A percentile compares a stretch with the other conserved stretches of the same genome.
Evolutionary conservation across 768 basidiomycete species (phyloP).

Genomic region (Sporobolomyces phaffii): DNA sequence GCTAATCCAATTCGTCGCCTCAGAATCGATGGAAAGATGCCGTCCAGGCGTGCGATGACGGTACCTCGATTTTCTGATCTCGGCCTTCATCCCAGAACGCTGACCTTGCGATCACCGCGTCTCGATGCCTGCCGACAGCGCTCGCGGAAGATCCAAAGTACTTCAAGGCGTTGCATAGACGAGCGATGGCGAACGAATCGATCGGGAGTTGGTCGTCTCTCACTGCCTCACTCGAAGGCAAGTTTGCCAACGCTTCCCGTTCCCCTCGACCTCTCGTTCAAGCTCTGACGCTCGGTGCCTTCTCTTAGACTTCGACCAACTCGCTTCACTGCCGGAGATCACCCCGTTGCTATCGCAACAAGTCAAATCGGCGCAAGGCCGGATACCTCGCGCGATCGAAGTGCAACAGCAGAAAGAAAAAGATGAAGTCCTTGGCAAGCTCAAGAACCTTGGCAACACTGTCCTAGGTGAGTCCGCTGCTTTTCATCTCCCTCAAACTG

Average conservation of each 20-base stretch:
- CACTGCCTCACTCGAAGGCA: conserved; percentile 76
- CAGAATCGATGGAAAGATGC: conserved; percentile 55
- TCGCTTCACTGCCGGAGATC: conserved; percentile 62
- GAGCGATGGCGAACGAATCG: conserved; percentile 77
- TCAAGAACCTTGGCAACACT: conserved; percentile 87
- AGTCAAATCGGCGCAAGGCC: conserved; percentile 53
- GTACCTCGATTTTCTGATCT: conserved; percentile 45
- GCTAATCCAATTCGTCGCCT: too few species aligned
- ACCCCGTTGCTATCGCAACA: conserved; percentile 54
- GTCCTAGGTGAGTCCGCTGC: conserved; percentile 60
- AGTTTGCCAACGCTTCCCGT: conserved; percentile 8
- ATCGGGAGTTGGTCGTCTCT: conserved; percentile 78
- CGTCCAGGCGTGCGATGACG: conserved; percentile 72
- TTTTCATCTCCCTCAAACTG: neutral
- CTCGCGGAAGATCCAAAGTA: conserved; percentile 79
- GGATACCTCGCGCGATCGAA: conserved; percentile 64
- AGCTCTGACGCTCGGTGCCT: neutral
- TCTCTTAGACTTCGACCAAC: conserved; percentile 64
- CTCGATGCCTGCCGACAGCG: conserved; percentile 52
- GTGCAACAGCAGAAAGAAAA: conserved; percentile 78
- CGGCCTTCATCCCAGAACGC: too few species aligned
- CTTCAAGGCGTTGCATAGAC: conserved; percentile 77
- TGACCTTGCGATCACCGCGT: too few species aligned
- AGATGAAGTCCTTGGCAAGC: conserved; percentile 81
- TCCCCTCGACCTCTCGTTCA: neutral